Evolutionary conservation across 768 basidiomycete species (phyloP).

Genomic region (Krasilnikovozyma curviuscula): DNA sequence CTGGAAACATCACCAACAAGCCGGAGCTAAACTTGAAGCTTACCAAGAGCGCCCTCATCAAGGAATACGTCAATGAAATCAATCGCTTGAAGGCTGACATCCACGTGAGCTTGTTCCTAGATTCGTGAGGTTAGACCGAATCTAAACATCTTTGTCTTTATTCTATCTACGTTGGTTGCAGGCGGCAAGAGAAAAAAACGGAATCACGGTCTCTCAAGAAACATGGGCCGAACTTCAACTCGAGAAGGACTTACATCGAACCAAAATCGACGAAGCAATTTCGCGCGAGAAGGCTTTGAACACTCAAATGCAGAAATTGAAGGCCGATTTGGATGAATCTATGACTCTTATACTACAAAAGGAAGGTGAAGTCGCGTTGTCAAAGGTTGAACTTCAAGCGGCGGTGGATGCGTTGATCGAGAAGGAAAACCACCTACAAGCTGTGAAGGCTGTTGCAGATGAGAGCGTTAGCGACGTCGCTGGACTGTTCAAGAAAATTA

Average conservation of each 20-base stretch:
- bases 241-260: slow-evolving; percentile 56
- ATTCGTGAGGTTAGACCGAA: background rate
- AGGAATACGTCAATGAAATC: slow-evolving; percentile 85
- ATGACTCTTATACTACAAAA: slow-evolving; percentile 53
- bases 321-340: slow-evolving; percentile 83
- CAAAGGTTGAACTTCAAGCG: slow-evolving; percentile 59
- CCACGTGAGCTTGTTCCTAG: slow-evolving; percentile 23
- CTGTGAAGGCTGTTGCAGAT: no score
- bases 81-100: slow-evolving; percentile 79
- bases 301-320: slow-evolving; percentile 52
- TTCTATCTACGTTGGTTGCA: slow-evolving; percentile 6
- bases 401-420: slow-evolving; percentile 60
- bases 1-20: slow-evolving; percentile 85
- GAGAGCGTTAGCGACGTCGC: slow-evolving; percentile 52
- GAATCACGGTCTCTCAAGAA: slow-evolving; percentile 81
- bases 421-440: no score
- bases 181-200: slow-evolving; percentile 88
- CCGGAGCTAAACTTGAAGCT: slow-evolving; percentile 90
- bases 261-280: slow-evolving; percentile 62
- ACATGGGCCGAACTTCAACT: slow-evolving; percentile 63
- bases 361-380: slow-evolving; percentile 53
- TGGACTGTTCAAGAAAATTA: slow-evolving; percentile 42
- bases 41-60: slow-evolving; percentile 74
- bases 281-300: slow-evolving; percentile 68
- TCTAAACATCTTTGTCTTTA: background rate